Base-by-base conservation (phyloP, 805 yeast genomes). In the Clavispora vitiphila region DNA sequence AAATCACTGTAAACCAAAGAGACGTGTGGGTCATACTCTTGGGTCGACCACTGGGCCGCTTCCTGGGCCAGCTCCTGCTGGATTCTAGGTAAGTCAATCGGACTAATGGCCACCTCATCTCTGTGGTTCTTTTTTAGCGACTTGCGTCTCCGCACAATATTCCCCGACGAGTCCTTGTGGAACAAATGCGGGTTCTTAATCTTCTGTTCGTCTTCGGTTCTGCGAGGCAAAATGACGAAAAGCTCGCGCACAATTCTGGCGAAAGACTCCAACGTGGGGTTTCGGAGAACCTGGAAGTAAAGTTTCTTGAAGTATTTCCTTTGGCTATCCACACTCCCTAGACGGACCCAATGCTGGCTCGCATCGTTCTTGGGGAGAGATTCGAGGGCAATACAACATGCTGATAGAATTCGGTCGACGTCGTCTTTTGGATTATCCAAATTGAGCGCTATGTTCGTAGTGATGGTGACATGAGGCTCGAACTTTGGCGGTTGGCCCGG, bases 401-500 rank as follows among this genome's bases (percentile, higher is more conserved):
- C 71, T 22, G 74, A 77, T 15, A 85, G 66, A 8, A 83, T 76
- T 24, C 71, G 67, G 46, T 76, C 76, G 1, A 80, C 83, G 43
- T 82, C 86, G 11, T 76, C 76, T 32, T 72, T 71, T 14, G 60
- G 47, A 36, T 65, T 61, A 8, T 57, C 60, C 45, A 64, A 47
- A 42, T 68, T 62, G 21, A 81, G 64, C 1, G 60, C 65, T 24
- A 86, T 65, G 43, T 77, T 74, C n/a, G 87, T 72, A 2, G 88
- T 78, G 21, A 86, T 70, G 1, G 95, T 86, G 26, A 86, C 71
- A 56, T 86, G 95, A 3, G 95, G 95, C 47, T 78, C 84, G 51
- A 85, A 80, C 23, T 54, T 58, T 2, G 84, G 83, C 1, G 88
- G 80, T 41, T 60, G 72, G 39, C 80, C 83, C 9, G 85, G 84